Evolutionary conservation across 306 rosid genomes (phyloP), one percentile per base, ranked within the genome.

Genomic region (Vigna angularis): DNA sequence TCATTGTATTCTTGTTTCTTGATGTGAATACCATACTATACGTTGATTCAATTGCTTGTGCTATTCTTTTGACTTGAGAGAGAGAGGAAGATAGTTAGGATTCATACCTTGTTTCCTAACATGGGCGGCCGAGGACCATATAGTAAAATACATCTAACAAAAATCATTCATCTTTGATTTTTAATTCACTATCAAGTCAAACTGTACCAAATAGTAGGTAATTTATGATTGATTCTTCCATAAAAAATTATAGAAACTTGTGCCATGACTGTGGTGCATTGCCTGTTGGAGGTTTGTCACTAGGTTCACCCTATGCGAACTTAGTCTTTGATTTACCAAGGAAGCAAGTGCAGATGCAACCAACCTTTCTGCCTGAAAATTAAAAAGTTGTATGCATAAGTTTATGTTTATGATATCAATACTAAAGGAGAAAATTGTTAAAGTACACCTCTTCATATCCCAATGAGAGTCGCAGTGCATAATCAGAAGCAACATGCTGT

Each of bases 401-500:
- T 75, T 83, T 32, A 30, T 76, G 38, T 78, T 66, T 61, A 50
- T 67, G 47, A 70, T 72, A 78, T 72, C 44, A 74, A 32, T 67
- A 79, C 45, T 44, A 7, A 66, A 72, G 58, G 9, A 73, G 40
- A 70, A 66, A 56, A 47, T 73, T 57, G 81, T 53, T 58, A 59
- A 81, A 20, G 82, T 40, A 63, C 67, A 88, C 91, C 91, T 88
- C 84, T 9, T 20, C 49, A 67, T 85, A 88, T 63, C 91, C 91
- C 16, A 74, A 52, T 17, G 88, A 85, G 75, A 88, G 74, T 66
- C 98, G 88, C 79, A 62, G 73, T n/a, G 92, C 91, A 82, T 93
- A 93, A 82, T 93, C 98, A 85, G 90, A 77, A 70, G 95, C 96
- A 63, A 91, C 97, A 58, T 93, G 98, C 72, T 93, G 93, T 74